Percentiles rank a stretch among this genome's conserved stretches.
Conservation (phyloP, 179 eudicot species). For the Sideroxylon spinosum region DNA sequence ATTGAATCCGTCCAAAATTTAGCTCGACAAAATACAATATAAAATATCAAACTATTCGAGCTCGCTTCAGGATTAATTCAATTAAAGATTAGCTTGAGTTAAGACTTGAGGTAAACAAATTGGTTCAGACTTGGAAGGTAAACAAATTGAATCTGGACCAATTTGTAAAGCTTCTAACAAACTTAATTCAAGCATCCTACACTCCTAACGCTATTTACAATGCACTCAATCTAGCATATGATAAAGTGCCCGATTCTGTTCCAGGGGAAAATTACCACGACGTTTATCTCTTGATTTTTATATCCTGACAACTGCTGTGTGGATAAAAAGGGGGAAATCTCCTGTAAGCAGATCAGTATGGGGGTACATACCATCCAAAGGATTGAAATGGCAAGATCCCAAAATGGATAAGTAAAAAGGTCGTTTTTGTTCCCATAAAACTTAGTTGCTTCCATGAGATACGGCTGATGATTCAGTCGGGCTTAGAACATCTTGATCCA, state of each 20-base stretch:
- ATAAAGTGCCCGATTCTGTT: background rate
- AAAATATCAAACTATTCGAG: no score
- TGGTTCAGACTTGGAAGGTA: no score
- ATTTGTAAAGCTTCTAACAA: no score
- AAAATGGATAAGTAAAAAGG: no score
- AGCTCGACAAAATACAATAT: no score
- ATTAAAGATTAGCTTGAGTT: no score
- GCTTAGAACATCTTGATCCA: slow-evolving; percentile 43
- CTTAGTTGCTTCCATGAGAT: slow-evolving; percentile 38
- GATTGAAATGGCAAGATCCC: background rate
- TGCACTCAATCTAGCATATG: background rate
- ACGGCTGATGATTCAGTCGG: slow-evolving; percentile 55
- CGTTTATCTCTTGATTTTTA: background rate
- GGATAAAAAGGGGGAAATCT: background rate
- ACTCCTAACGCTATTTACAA: background rate
- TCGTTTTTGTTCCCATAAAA: background rate
- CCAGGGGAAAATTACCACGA: background rate
- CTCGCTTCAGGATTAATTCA: no score
- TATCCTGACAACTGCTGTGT: background rate
- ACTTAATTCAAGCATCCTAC: no score
- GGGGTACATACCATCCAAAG: background rate
- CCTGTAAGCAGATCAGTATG: background rate
- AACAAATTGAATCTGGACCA: no score
- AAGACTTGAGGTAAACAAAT: no score
- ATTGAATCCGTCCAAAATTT: no score